phyloP scores from a whole-genome alignment of 225 moss, liverwort and hornwort species.

The Polytrichum commune region DNA sequence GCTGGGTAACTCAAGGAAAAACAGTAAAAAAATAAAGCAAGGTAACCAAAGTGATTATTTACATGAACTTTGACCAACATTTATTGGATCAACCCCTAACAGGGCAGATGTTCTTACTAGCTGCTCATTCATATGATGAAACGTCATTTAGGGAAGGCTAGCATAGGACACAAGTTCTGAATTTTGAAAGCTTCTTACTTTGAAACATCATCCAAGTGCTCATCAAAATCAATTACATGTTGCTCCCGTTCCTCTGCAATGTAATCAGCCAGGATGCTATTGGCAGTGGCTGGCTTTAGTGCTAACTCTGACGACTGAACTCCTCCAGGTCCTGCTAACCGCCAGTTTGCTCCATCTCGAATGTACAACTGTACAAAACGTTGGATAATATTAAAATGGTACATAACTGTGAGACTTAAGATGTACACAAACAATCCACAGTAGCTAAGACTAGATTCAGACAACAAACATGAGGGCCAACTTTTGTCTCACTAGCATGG shows the following conservation, averaged over 20 bases:
- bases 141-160: too few relatives aligned
- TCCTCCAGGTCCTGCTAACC: slow-evolving; percentile 21
- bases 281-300: slow-evolving; percentile 68
- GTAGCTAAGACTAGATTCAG: too few relatives aligned
- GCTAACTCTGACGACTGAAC: slow-evolving; percentile 36
- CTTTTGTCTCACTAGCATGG: too few relatives aligned
- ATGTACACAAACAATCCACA: not conserved
- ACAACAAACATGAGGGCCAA: too few relatives aligned
- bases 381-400: not conserved
- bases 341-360: slow-evolving; percentile 72
- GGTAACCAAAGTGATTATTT: too few relatives aligned
- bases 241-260: slow-evolving; percentile 76
- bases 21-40: not conserved
- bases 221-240: slow-evolving; percentile 81
- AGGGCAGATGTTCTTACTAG: too few relatives aligned
- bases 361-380: slow-evolving; percentile 48
- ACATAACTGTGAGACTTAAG: not conserved
- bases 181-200: slow-evolving; percentile 36
- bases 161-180: too few relatives aligned
- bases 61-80: too few relatives aligned
- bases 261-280: slow-evolving; percentile 71
- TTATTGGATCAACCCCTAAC: too few relatives aligned
- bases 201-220: slow-evolving; percentile 84
- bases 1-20: not conserved
- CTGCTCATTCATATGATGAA: too few relatives aligned